These are phyloP conservation scores for Myriosclerotinia curreyana DNA, from an alignment of 2,329 filamentous ascomycete genomes.

Conservation along the genomic window DNA sequence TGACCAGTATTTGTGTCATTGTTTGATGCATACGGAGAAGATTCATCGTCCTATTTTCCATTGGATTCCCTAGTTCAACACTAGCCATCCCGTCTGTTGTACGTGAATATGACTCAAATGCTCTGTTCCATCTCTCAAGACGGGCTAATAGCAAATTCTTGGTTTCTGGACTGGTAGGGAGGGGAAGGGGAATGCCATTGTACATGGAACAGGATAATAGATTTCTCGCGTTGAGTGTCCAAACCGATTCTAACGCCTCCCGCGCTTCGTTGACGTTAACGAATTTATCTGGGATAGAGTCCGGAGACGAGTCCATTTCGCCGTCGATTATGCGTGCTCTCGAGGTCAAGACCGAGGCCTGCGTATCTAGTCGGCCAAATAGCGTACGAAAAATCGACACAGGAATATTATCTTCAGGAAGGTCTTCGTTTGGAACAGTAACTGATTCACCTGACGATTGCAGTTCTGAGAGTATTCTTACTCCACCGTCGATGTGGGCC, in stretches of 20 bases:
- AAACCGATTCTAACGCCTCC: conserved; percentile 19
- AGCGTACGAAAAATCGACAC: conserved; percentile 23
- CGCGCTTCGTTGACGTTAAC: conserved; percentile 8
- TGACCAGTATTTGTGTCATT: conserved; percentile 12
- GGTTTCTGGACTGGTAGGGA: not conserved
- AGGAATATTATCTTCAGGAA: conserved; percentile 19
- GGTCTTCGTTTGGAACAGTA: not conserved
- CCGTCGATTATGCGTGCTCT: conserved; percentile 15
- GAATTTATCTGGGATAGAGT: not conserved
- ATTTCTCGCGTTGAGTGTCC: conserved; percentile 9
- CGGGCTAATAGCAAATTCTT: not conserved
- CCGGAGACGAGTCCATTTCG: not conserved
- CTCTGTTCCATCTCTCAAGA: conserved; percentile 11
- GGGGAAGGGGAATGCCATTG: conserved; percentile 13
- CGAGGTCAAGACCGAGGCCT: conserved; percentile 21
- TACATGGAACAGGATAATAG: conserved; percentile 20
- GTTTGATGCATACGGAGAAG: conserved; percentile 11
- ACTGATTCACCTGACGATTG: not conserved
- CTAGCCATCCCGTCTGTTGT: not conserved
- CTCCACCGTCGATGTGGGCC: conserved; percentile 27
- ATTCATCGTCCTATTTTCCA: conserved; percentile 1
- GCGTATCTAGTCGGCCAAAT: conserved; percentile 25
- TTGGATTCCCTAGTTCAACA: not conserved
- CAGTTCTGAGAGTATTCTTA: conserved; percentile 27
- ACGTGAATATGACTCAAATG: conserved; percentile 4